phyloP scores from a whole-genome alignment of 2,329 filamentous ascomycete species.

The Clarireedia hainanense region DNA sequence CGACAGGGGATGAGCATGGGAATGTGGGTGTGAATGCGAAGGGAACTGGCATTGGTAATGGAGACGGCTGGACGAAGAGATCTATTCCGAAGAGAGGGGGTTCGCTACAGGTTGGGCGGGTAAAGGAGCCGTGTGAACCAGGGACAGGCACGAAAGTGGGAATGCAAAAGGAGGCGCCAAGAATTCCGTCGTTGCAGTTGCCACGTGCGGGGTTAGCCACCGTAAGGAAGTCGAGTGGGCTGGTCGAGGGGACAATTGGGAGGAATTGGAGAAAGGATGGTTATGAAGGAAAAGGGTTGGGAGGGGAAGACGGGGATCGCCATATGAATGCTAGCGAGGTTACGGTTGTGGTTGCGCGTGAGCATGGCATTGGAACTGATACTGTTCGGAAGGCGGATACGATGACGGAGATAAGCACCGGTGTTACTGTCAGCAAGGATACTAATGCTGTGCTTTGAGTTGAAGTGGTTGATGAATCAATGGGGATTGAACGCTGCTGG shows the following conservation, averaged over 20 bases:
- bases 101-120: background rate
- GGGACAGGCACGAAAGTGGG: too few relatives aligned
- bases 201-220: background rate
- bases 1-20: background rate
- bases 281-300: background rate
- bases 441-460: too few relatives aligned
- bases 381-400: too few relatives aligned
- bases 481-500: too few relatives aligned
- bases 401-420: too few relatives aligned
- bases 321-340: too few relatives aligned
- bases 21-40: background rate
- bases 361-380: too few relatives aligned
- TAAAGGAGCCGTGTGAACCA: too few relatives aligned
- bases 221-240: background rate
- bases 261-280: too few relatives aligned
- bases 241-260: background rate
- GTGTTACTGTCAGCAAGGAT: too few relatives aligned
- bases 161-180: background rate
- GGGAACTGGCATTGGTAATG: background rate
- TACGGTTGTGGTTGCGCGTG: too few relatives aligned
- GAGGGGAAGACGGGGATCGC: background rate
- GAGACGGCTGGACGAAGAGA: background rate
- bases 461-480: too few relatives aligned
- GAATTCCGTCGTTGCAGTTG: slow-evolving; percentile 4
- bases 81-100: background rate